Evolutionary conservation across 305 asterid species (phyloP).

Genomic region (Fraxinus paxiana): DNA sequence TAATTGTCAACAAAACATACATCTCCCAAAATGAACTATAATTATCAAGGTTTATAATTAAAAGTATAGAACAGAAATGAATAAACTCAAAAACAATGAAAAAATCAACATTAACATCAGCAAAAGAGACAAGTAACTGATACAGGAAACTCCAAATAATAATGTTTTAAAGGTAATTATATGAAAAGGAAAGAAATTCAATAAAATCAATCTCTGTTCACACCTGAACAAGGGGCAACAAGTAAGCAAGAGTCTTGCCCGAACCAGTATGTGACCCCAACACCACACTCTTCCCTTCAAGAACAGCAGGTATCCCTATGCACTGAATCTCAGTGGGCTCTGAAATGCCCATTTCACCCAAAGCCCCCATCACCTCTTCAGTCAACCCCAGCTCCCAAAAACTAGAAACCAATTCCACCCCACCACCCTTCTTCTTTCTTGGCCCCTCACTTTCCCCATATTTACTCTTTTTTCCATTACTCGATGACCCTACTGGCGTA

Average conservation of each 20-base stretch:
- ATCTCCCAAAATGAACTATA: background rate
- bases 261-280: conserved; percentile 98
- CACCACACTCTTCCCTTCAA: conserved; percentile 68
- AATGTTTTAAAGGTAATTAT: background rate
- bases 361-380: conserved; percentile 70
- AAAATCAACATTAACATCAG: background rate
- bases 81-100: background rate
- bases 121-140: background rate
- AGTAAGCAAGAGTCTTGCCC: conserved; percentile 93
- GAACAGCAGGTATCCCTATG: conserved; percentile 81
- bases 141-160: background rate
- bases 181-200: background rate
- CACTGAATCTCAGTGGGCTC: conserved; percentile 90
- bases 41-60: background rate
- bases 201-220: background rate
- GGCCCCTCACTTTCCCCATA: conserved; percentile 39
- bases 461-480: conserved; percentile 21
- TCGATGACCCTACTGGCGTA: conserved; percentile 10
- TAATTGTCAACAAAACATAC: background rate
- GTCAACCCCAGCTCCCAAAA: conserved; percentile 83
- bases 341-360: conserved; percentile 74
- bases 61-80: background rate
- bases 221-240: conserved; percentile 95
- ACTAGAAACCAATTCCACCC: conserved; percentile 46
- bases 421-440: conserved; percentile 43